A percentile compares a stretch with the other conserved stretches of the same genome.
Evolutionary conservation across 345 rosid species (phyloP).

Genomic region (Heritiera littoralis): DNA sequence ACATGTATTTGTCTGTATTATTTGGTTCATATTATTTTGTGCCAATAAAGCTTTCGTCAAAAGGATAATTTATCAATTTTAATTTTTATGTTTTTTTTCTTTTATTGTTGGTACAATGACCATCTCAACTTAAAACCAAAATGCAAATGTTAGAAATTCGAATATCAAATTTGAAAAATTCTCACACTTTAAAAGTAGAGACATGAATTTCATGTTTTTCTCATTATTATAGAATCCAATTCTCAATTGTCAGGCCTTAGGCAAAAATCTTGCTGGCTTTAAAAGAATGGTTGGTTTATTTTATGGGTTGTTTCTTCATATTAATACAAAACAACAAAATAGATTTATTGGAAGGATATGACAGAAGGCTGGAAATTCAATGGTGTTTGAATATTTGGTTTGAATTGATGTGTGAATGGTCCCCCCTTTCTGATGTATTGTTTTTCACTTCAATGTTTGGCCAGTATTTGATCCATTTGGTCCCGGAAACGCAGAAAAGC

Average conservation of each 20-base stretch:
- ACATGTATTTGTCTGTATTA: slow-evolving; percentile 17
- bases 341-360: neutral
- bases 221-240: neutral
- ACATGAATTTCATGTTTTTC: too few relatives aligned
- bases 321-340: neutral
- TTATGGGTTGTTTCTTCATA: neutral
- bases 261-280: neutral
- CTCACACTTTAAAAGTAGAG: too few relatives aligned
- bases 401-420: slow-evolving; percentile 9
- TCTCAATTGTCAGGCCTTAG: neutral
- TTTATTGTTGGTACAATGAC: too few relatives aligned
- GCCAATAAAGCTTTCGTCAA: slow-evolving; percentile 19
- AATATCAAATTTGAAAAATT: too few relatives aligned
- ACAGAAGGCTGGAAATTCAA: neutral
- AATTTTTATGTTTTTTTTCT: neutral
- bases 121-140: too few relatives aligned
- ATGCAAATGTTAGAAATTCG: too few relatives aligned
- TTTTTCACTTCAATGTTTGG: neutral
- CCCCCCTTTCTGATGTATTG: neutral
- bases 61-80: neutral
- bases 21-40: slow-evolving; percentile 26
- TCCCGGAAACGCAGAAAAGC: neutral
- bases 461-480: slow-evolving; percentile 9
- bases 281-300: neutral
- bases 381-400: neutral